A percentile compares a stretch with the other conserved stretches of the same genome.
Conservation (phyloP, 139 green algal species). For the Spirogloea muscicola region DNA sequence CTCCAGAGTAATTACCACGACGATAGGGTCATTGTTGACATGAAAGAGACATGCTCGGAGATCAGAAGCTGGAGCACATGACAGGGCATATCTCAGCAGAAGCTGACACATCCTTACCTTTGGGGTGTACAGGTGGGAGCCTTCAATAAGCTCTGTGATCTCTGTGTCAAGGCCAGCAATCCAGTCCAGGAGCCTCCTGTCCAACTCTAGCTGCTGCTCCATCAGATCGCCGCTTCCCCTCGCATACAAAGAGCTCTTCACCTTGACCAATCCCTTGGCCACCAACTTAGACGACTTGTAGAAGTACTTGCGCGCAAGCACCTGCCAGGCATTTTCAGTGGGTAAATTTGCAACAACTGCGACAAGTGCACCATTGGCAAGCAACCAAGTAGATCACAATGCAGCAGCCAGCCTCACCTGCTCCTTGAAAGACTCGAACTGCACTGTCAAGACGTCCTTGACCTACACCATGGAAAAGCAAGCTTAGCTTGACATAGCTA, state of each 20-base stretch:
- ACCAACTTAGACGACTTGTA: constrained; percentile 16
- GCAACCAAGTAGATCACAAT: too few relatives aligned
- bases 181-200: constrained; percentile 19
- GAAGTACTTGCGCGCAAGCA: constrained; percentile 12
- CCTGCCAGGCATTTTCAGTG: too few relatives aligned
- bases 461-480: constrained; percentile 8
- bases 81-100: too few relatives aligned
- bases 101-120: too few relatives aligned
- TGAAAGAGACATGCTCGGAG: too few relatives aligned
- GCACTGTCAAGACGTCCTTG: constrained; percentile 17
- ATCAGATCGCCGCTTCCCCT: constrained; percentile 9
- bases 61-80: too few relatives aligned
- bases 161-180: constrained; percentile 19
- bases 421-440: constrained; percentile 18
- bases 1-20: too few relatives aligned
- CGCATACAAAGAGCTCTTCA: not conserved
- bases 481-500: not conserved
- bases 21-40: too few relatives aligned
- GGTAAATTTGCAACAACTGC: too few relatives aligned
- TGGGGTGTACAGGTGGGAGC: constrained; percentile 3
- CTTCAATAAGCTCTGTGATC: constrained; percentile 15
- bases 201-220: constrained; percentile 20
- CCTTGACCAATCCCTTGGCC: not conserved
- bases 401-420: not conserved
- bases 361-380: too few relatives aligned